Base-by-base conservation (phyloP, 306 rosid species). In the Heteromeles arbutifolia region DNA sequence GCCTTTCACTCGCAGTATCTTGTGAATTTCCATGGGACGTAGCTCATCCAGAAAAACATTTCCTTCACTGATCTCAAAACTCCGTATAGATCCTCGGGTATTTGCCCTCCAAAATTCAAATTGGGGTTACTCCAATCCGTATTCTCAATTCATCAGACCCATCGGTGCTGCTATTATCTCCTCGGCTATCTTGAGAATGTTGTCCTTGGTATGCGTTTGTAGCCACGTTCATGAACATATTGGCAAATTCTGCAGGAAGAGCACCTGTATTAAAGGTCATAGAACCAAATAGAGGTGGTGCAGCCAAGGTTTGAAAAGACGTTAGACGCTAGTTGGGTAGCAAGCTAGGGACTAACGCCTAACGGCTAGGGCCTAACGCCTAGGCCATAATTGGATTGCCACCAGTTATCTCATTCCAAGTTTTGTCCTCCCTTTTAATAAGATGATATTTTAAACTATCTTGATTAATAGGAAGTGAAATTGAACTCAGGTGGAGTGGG, bases 171-270 rank as follows among this genome's bases (percentile, higher is more conserved):
- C 56, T n/a, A 44, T 74, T 82, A 48, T 80, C 87, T 71, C 75
- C 87, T 59, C 80, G 84, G 53, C 79, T 13, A 74, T 80, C 88
- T 54, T 73, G 86, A 78, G 87, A 21, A 70, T 81, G 84, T 59
- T 85, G 85, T 64, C 89, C 90, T 18, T 84, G 90, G 70, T 66
- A 50, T 6, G 83, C 72, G 80, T 82, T 84, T 4, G 84, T 53
- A 22, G 96, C 85, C 53, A 90, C 85, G 85, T 86, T 89, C 91
- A 74, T 92, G 52, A 95, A 85, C 87, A 92, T 83, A 80, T 82
- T 79, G 7, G 95, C 88, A 29, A 94, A 52, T 68, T 84, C 82
- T 4, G 81, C 48, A 57, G 89, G 84, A 26, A 81, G 73, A 8
- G 79, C 63, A 22, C 64, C 59, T 52, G 84, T 78, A 77, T 85